Evolutionary conservation across 202 grass and related monocot species (phyloP), one percentile per base, ranked within the genome.

Genomic region (Hordeum pubiflorum): DNA sequence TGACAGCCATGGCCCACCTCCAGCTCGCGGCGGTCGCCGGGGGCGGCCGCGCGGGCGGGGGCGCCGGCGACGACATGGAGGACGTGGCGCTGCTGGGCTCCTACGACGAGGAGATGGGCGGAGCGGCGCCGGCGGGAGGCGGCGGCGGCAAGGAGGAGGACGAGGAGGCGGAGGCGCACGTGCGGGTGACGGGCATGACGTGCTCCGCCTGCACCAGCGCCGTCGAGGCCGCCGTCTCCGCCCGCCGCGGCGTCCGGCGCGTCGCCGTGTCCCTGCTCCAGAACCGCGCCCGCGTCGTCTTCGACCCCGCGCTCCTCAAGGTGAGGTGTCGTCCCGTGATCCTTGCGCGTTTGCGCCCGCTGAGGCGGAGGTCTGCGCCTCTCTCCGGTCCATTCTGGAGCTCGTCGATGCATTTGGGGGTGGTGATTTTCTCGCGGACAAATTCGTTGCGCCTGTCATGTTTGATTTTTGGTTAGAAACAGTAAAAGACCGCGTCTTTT

Each of bases 161-260:
- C 21, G 86, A 39, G 24, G 89, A 83, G 58, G 83, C 41, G 71
- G 88, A 91, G 80, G 81, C 90, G 57, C 87, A 94, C 55, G 85
- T 98, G 52, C 89, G 89, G 60, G 88, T 98, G 69, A 90, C 71
- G 6, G 96, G 96, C 36, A 98, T 98, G 96, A 98, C 92, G 54
- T 98, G 96, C 85, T 98, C 96, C 6, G 96, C 96, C 36, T 98
- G 96, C 85, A 98, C 90, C 32, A 89, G 81, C 79, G 86, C 96
- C 73, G 96, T 98, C 27, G 96, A 98, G 84, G 80, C 73, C 21
- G 88, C 96, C 63, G 87, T 93, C 32, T 84, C 85, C 37, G 85
- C 88, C 24, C 85, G 87, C 54, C 77, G n/a, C 5, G 95, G 95
- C 14, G 95, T 98, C 70, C 43, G 75, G 10, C 63, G 69, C 22